Base-by-base conservation (phyloP, 139 green algal species). In the Pedinophyceae sp. region DNA sequence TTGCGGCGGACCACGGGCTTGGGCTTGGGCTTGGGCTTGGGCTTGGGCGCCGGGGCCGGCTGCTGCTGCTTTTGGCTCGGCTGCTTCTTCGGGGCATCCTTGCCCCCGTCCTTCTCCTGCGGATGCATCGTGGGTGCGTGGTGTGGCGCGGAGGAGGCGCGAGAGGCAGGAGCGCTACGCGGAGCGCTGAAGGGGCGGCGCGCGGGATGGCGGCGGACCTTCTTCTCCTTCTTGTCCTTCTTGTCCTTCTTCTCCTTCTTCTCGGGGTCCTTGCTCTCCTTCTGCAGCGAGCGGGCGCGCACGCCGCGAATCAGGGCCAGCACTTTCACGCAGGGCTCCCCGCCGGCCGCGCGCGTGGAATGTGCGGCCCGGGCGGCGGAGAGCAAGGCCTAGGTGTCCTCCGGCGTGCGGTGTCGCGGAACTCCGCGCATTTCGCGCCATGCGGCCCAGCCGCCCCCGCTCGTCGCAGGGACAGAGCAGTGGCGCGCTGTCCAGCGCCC, bases 241-340 rank as follows among this genome's bases (percentile, higher is more conserved):
- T 77, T 73, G 2, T 82, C 65, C 19, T 70, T 54, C 38, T 73
- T 70, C 6, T 74, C 62, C 10, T 74, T 67, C 54, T 75, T 79
- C 24, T 17, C 3, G 34, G 22, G 27, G n/a, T n/a, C n/a, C n/a
- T n/a, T n/a, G n/a, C n/a, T n/a, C n/a, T n/a, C n/a, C n/a, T n/a
- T n/a, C n/a, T n/a, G n/a, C n/a, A n/a, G n/a, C n/a, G n/a, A n/a
- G n/a, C n/a, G n/a, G n/a, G n/a, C n/a, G n/a, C n/a, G n/a, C n/a
- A n/a, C n/a, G n/a, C n/a, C n/a, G n/a, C n/a, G n/a, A n/a, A n/a
- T n/a, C n/a, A n/a, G n/a, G n/a, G n/a, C n/a, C n/a, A n/a, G n/a
- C n/a, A n/a, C n/a, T n/a, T n/a, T n/a, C n/a, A n/a, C n/a, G n/a
- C n/a, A n/a, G n/a, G n/a, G n/a, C n/a, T n/a, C n/a, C n/a, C n/a